phyloP scores from a whole-genome alignment of 345 rosid species.

The Schrenkiella parvula region DNA sequence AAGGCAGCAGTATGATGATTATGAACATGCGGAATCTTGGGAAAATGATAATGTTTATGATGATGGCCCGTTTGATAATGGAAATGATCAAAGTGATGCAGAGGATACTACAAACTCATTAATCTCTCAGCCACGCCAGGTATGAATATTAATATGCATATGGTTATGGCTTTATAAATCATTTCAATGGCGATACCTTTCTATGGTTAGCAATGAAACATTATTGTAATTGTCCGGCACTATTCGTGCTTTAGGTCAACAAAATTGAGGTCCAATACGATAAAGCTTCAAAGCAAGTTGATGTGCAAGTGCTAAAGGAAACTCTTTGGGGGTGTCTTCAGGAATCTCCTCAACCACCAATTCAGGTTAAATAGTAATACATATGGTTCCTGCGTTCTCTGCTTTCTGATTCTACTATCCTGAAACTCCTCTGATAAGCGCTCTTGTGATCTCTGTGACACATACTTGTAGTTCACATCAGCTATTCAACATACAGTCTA shows the following conservation, averaged over 20 bases:
- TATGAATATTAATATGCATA: constrained; percentile 25
- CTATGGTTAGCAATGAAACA: not conserved
- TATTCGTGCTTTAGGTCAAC: constrained; percentile 48
- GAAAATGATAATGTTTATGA: constrained; percentile 45
- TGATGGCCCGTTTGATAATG: constrained; percentile 58
- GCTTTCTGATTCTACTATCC: not conserved
- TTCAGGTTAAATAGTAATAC: constrained; percentile 40
- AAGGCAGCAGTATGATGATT: constrained; percentile 45
- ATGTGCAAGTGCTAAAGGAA: constrained; percentile 79
- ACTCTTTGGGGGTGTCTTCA: constrained; percentile 77
- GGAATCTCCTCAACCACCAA: constrained; percentile 42
- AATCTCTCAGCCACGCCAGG: constrained; percentile 96
- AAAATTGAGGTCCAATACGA: constrained; percentile 85
- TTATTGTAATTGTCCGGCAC: not conserved
- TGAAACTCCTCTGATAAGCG: not conserved
- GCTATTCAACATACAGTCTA: not conserved
- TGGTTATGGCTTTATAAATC: not conserved
- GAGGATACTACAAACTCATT: constrained; percentile 48
- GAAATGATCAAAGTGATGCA: constrained; percentile 53
- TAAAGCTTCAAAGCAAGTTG: constrained; percentile 89
- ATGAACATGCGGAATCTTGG: constrained; percentile 58
- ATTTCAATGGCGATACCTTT: not conserved
- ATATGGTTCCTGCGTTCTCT: not conserved
- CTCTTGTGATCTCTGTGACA: not conserved
- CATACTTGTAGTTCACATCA: not conserved